These are phyloP conservation scores for Arabidopsis lyrata DNA, from an alignment of 441 rosid genomes.

Conservation along the genomic window DNA sequence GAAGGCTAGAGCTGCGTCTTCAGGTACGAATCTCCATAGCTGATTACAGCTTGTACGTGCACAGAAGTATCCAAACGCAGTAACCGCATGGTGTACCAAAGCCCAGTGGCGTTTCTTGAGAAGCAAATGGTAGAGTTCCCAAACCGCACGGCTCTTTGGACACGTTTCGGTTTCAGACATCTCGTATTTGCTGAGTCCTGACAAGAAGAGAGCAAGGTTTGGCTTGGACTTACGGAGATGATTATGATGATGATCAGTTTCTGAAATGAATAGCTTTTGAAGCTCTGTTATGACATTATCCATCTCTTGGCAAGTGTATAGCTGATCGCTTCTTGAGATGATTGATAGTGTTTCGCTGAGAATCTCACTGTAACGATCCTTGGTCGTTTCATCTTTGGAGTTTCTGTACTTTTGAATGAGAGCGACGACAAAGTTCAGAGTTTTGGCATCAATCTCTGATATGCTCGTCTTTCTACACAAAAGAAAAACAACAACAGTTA, in stretches of 20 bases:
- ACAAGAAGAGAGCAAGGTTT: constrained; percentile 70
- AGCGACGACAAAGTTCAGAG: constrained; percentile 62
- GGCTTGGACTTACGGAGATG: constrained; percentile 61
- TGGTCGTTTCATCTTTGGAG: constrained; percentile 46
- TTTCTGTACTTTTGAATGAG: constrained; percentile 50
- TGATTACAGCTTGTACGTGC: constrained; percentile 78
- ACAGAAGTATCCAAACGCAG: constrained; percentile 85
- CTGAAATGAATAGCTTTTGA: constrained; percentile 64
- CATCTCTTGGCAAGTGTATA: constrained; percentile 67
- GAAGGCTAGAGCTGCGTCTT: constrained; percentile 81
- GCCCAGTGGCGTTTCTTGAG: constrained; percentile 87
- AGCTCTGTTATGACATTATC: constrained; percentile 69
- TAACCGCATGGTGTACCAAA: constrained; percentile 68
- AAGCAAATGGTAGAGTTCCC: constrained; percentile 82
- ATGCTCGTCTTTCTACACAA: constrained; percentile 63
- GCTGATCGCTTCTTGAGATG: constrained; percentile 59
- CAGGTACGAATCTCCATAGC: constrained; percentile 89
- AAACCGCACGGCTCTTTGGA: constrained; percentile 65
- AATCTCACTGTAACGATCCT: constrained; percentile 53
- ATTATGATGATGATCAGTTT: constrained; percentile 46
- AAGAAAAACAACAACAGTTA: constrained; percentile 27
- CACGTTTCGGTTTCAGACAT: constrained; percentile 72
- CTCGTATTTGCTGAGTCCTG: constrained; percentile 68
- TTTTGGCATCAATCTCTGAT: constrained; percentile 65
- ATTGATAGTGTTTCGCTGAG: constrained; percentile 61